Evolutionary conservation across 2,329 filamentous ascomycete genomes (phyloP).

Genomic region (Sporothrix protearum): DNA sequence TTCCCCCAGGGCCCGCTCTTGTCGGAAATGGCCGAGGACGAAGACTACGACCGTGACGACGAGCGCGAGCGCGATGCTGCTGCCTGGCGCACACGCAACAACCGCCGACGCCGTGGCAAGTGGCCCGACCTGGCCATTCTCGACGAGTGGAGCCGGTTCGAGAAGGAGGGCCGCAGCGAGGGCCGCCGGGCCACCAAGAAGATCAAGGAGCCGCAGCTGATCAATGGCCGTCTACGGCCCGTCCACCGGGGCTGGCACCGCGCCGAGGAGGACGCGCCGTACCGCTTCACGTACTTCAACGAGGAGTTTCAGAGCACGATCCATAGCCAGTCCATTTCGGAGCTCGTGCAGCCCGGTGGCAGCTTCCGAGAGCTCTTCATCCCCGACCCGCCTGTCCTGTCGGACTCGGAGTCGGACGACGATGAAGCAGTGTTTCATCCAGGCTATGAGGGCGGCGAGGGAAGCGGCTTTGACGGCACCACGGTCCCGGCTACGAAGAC

Average conservation of each 20-base stretch:
- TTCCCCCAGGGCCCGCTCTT: constrained; percentile 71
- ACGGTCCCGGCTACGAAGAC: not conserved
- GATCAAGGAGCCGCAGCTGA: constrained; percentile 87
- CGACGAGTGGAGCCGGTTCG: constrained; percentile 84
- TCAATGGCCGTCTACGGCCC: constrained; percentile 83
- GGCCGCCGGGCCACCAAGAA: constrained; percentile 75
- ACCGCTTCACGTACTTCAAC: constrained; percentile 98
- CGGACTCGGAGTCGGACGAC: constrained; percentile 66
- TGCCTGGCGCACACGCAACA: constrained; percentile 16
- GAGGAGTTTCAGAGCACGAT: constrained; percentile 95
- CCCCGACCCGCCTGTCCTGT: constrained; percentile 74
- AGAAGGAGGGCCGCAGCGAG: constrained; percentile 83
- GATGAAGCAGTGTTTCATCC: constrained; percentile 32
- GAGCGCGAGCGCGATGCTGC: constrained; percentile 20
- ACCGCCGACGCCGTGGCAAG: constrained; percentile 59
- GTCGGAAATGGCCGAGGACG: constrained; percentile 79
- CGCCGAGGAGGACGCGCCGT: constrained; percentile 84
- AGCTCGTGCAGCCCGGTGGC: constrained; percentile 79
- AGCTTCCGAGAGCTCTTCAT: constrained; percentile 87
- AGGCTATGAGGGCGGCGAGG: not conserved
- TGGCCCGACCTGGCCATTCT: constrained; percentile 85
- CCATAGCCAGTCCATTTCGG: constrained; percentile 91
- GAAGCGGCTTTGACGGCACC: not conserved
- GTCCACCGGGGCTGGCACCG: constrained; percentile 78
- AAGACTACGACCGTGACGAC: constrained; percentile 36